Conservation (phyloP, 495 filamentous ascomycete genomes). For the Mytilinidion resinicola region DNA sequence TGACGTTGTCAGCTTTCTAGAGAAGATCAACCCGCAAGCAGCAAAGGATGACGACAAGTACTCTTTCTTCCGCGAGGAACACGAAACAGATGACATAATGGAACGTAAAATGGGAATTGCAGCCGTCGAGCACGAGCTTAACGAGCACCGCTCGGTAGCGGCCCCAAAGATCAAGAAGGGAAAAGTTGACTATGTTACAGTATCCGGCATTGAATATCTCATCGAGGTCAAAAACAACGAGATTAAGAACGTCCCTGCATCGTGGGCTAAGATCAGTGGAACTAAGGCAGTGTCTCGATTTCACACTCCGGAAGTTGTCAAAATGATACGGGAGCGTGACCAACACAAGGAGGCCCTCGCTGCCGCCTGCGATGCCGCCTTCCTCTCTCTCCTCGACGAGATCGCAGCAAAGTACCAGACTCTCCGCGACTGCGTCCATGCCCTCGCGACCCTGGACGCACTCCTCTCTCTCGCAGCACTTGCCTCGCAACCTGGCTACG, state of each 20-base stretch:
- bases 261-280: conserved; percentile 87
- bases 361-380: conserved; percentile 88
- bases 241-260: conserved; percentile 80
- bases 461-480: conserved; percentile 80
- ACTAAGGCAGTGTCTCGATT: conserved; percentile 91
- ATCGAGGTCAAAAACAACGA: conserved; percentile 80
- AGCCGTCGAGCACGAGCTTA: conserved; percentile 78
- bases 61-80: conserved; percentile 78
- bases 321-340: conserved; percentile 78
- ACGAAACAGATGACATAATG: conserved; percentile 78
- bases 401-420: conserved; percentile 79
- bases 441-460: conserved; percentile 84
- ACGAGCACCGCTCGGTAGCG: conserved; percentile 65
- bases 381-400: conserved; percentile 56
- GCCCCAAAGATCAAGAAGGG: conserved; percentile 64
- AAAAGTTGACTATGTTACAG: conserved; percentile 67
- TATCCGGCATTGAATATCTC: conserved; percentile 87
- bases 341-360: conserved; percentile 91
- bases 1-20: conserved; percentile 64
- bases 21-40: conserved; percentile 79
- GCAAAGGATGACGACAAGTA: conserved; percentile 88
- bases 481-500: conserved; percentile 80
- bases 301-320: conserved; percentile 85
- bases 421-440: conserved; percentile 79
- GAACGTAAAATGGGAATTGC: conserved; percentile 89